These are phyloP conservation scores for Taiozyma sp. DNA, from an alignment of 1,139 yeast species.

Conservation along the genomic window DNA sequence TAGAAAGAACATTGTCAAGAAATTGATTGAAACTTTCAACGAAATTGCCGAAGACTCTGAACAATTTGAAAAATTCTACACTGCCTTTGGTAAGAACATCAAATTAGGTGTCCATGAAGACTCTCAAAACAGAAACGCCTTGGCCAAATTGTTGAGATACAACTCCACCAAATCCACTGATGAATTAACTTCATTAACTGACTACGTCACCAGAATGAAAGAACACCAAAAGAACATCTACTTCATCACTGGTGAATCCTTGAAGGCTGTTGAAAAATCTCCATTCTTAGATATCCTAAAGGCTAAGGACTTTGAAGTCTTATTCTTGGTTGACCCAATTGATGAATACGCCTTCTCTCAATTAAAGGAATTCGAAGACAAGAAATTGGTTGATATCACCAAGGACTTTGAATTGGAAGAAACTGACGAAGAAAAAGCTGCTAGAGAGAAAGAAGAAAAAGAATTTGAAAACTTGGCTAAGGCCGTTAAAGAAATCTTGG, in stretches of 20 bases:
- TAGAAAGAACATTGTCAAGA: constrained; percentile 98
- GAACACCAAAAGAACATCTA: constrained; percentile 99
- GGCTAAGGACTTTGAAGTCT: constrained; percentile 97
- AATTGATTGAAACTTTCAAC: constrained; percentile 96
- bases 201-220: constrained; percentile 99
- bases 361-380: constrained; percentile 98
- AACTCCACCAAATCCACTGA: constrained; percentile 94
- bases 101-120: constrained; percentile 99
- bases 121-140: constrained; percentile 92
- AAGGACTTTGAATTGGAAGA: constrained; percentile 99
- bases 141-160: constrained; percentile 96
- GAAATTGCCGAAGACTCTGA: constrained; percentile 99
- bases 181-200: constrained; percentile 91
- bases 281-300: constrained; percentile 99
- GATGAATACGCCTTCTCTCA: constrained; percentile 99
- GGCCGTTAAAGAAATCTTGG: constrained; percentile 94
- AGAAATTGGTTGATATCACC: constrained; percentile 97
- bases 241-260: constrained; percentile 98
- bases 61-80: constrained; percentile 97
- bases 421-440: constrained; percentile 94
- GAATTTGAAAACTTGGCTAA: constrained; percentile 92
- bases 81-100: constrained; percentile 97
- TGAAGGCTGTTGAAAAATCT: constrained; percentile 97
- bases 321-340: constrained; percentile 98
- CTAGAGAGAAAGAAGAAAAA: constrained; percentile 89